phyloP scores from a whole-genome alignment of 1,284 basidiomycete genomes.

The Kwoniella shivajii region DNA sequence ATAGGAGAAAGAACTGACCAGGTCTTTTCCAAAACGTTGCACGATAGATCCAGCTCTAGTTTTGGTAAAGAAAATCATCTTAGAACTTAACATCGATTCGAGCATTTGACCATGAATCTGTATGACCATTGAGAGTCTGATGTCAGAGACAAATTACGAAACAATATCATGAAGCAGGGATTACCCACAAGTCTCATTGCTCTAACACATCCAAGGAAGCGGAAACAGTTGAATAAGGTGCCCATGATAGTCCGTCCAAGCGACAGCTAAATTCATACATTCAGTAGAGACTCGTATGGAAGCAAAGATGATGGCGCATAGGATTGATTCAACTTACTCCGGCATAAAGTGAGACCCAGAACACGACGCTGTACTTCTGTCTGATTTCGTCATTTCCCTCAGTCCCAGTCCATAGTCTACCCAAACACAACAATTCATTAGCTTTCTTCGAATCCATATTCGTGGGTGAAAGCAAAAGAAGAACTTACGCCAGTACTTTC shows the following conservation, averaged over 20 bases:
- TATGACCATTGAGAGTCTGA: too few species aligned
- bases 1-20: slow-evolving; percentile 23
- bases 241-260: slow-evolving; percentile 13
- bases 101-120: slow-evolving; percentile 38
- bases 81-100: slow-evolving; percentile 30
- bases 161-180: too few species aligned
- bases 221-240: slow-evolving; percentile 13
- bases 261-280: slow-evolving; percentile 9
- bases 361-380: slow-evolving; percentile 9
- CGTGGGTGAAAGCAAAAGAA: neutral
- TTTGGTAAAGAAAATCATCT: slow-evolving; percentile 39
- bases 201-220: slow-evolving; percentile 27
- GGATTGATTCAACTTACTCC: slow-evolving; percentile 13
- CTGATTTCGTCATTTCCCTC: neutral
- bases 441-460: neutral
- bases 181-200: slow-evolving; percentile 27
- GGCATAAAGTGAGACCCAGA: slow-evolving; percentile 31
- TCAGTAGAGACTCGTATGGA: neutral
- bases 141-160: too few species aligned
- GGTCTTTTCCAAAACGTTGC: slow-evolving; percentile 38
- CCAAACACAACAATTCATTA: neutral
- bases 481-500: slow-evolving; percentile 29
- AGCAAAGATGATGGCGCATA: neutral
- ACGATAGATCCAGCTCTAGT: slow-evolving; percentile 40
- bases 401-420: slow-evolving; percentile 24